Conservation (phyloP, 441 rosid genomes). For the Pelargonium australe region DNA sequence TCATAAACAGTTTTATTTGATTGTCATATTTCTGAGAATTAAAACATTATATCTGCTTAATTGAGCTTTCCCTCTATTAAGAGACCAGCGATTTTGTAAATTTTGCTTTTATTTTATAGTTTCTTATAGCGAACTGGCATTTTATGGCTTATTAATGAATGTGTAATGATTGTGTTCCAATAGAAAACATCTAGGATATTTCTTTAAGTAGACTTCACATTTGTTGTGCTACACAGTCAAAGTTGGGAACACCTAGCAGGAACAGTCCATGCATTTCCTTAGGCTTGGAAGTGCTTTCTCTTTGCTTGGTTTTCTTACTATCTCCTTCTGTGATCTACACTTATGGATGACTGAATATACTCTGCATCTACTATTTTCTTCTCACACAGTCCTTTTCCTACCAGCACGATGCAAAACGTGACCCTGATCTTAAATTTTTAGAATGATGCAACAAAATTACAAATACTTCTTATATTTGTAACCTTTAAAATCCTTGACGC, state of each 20-base stretch:
- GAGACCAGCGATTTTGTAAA: neutral
- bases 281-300: neutral
- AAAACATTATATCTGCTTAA: neutral
- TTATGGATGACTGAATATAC: no score
- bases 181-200: no score
- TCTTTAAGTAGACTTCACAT: neutral
- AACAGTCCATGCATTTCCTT: neutral
- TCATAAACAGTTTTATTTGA: neutral
- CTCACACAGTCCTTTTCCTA: neutral
- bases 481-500: neutral
- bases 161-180: neutral
- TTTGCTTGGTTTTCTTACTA: neutral
- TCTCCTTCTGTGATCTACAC: neutral
- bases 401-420: conserved; percentile 6
- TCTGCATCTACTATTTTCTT: neutral
- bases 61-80: neutral
- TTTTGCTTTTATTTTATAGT: no score
- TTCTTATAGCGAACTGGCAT: neutral
- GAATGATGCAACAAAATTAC: conserved; percentile 7
- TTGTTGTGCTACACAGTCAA: neutral
- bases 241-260: neutral
- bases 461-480: neutral
- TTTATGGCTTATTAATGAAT: neutral
- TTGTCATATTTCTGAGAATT: neutral
- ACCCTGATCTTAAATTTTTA: neutral